Evolutionary conservation across 495 filamentous ascomycete genomes (phyloP), one percentile per base, ranked within the genome.

Genomic region (Pseudomonodictys pantanalensis): DNA sequence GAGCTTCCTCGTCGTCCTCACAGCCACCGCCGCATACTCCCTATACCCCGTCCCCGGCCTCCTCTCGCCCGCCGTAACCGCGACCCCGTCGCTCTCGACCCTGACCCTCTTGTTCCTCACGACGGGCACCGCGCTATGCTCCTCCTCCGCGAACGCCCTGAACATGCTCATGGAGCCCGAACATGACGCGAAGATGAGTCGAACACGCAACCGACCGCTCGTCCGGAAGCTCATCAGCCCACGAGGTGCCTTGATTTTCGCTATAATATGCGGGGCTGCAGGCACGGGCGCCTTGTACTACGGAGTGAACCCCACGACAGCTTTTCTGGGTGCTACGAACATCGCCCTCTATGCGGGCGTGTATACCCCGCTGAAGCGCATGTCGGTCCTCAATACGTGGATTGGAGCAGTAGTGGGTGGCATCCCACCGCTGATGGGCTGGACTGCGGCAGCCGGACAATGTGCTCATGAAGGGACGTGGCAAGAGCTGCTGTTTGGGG

Each of bases 381-480:
- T 97, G 0, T 87, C 86, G 23, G 89, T 89, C 4, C 71, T 92
- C 42, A 98, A 98, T 69, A 98, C 93, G 0, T 98, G 93, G 93
- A 86, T 91, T 9, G 93, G 93, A 25, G 93, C 93, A 11, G 57
- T 98, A 1, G 90, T 98, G 0, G 93, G 93, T 45, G 91, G 86
- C 1, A 96, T 98, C 42, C 93, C 93, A 0, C 93, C 93, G 3
- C 69, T 98, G 46, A 98, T 98, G 93, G 93, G 93, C 67, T 98
- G 93, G 93, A 86, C 92, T 12, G 93, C 93, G 0, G 93, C 92
- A 1, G 89, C 89, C 0, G 91, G 91, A 42, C 89, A 95, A 73
- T 87, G 81, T 41, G 90, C 91, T n/a, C 86, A 85, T 0, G 84
- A 83, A 1, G 85, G 81, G 80, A 53, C 81, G 79, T 49, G 89